Base-by-base conservation (phyloP, 495 filamentous ascomycete species). In the Aspergillus bridgeri region DNA sequence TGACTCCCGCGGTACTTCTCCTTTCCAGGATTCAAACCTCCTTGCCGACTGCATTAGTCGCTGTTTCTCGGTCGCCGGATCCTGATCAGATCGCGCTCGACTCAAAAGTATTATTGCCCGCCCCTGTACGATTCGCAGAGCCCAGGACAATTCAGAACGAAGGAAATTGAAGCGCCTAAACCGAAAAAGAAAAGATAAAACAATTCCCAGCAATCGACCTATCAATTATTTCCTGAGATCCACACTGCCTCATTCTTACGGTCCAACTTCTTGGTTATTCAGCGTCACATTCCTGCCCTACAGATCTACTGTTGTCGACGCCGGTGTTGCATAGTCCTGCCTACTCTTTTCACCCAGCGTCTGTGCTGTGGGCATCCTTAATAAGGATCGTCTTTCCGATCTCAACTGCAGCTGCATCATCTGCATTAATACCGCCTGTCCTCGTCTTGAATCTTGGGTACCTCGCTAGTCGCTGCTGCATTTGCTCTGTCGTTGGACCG, bases 241-340 rank as follows among this genome's bases (percentile, higher is more conserved):
- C 54, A 53, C 58, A 51, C 48, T 51, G 60, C 54, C 52, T 55
- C 56, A 59, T 59, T 64, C 59, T 58, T 59, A 17, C 56, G 51
- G 54, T 62, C 51, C 50, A 62, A 65, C 70, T 66, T 46, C 65
- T 54, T 66, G 64, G 61, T 53, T 55, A 58, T 67, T 63, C 66
- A 65, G 67, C 63, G 56, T 74, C 68, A 72, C 74, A 77, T 77
- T 77, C 74, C 70, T 75, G 71, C 74, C 72, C 69, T 77, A 77
- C 66, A 56, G 63, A 66, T 66, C 70, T 69, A 62, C 61, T 66
- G 64, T 61, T 68, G 60, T 69, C 71, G 65, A 57, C 67, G 60
- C 22, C 48, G 27, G 50, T 42, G 27, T 65, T 68, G 65, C 71
- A 69, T 70, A 57, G 59, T 59, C 57, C 63, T 65, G 54, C 53